phyloP scores from a whole-genome alignment of 1,139 yeast genomes.

The Suhomyces terraborum region DNA sequence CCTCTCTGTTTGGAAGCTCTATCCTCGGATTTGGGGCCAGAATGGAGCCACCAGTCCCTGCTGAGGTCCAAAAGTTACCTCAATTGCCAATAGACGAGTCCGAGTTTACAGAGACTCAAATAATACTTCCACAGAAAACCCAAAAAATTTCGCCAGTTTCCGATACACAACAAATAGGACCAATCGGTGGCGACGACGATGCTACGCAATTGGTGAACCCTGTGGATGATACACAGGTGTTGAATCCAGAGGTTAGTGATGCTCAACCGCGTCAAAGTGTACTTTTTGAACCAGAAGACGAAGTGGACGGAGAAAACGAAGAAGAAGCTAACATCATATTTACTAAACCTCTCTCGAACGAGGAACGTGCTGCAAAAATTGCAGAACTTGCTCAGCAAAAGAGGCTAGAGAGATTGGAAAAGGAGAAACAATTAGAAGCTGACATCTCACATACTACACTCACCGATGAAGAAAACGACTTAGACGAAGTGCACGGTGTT shows the following conservation, averaged over 20 bases:
- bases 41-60: conserved; percentile 3
- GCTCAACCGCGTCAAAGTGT: conserved; percentile 5
- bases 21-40: conserved; percentile 15
- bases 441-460: conserved; percentile 40
- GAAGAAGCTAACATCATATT: not conserved
- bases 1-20: conserved; percentile 16
- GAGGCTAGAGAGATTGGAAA: conserved; percentile 24
- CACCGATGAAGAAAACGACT: conserved; percentile 47
- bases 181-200: not conserved
- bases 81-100: conserved; percentile 33
- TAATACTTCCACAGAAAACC: not conserved
- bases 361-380: conserved; percentile 27
- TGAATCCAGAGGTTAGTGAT: conserved; percentile 2
- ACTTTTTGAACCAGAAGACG: conserved; percentile 6
- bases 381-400: conserved; percentile 27
- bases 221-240: not conserved
- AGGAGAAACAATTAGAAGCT: conserved; percentile 29
- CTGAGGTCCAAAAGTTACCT: conserved; percentile 25
- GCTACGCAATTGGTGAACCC: conserved; percentile 1
- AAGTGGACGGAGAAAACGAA: conserved; percentile 10
- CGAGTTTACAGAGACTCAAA: conserved; percentile 19
- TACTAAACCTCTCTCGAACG: conserved; percentile 18
- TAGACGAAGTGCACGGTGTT: conserved; percentile 26
- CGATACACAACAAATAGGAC: not conserved
- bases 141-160: not conserved